Percentiles rank a stretch among this genome's conserved stretches.
phyloP scores from a whole-genome alignment of 2,329 filamentous ascomycete species.

The Fusarium brevicatenulatum region DNA sequence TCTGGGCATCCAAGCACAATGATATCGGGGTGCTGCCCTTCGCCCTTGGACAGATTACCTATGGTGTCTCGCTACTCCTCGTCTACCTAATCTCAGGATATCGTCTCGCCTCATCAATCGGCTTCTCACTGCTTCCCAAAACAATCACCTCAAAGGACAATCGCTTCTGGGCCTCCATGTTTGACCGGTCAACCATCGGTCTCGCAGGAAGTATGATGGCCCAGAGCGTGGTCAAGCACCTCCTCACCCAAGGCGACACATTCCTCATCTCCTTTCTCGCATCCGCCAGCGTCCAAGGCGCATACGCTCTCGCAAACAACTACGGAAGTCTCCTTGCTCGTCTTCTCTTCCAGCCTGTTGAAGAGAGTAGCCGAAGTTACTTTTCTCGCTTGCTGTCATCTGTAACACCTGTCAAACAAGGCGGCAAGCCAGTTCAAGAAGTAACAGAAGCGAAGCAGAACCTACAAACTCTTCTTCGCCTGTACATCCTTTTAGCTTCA shows the following conservation, averaged over 20 bases:
- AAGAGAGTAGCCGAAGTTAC: constrained; percentile 90
- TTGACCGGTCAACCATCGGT: constrained; percentile 75
- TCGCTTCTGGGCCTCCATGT: constrained; percentile 66
- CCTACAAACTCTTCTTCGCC: constrained; percentile 71
- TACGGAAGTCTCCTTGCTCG: constrained; percentile 91
- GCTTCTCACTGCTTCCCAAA: constrained; percentile 75
- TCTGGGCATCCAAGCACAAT: constrained; percentile 65
- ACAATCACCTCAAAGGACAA: constrained; percentile 44
- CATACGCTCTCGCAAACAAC: constrained; percentile 93
- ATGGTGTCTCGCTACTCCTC: constrained; percentile 73
- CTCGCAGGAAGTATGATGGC: constrained; percentile 85
- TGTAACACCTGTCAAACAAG: constrained; percentile 27
- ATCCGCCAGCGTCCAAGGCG: constrained; percentile 82
- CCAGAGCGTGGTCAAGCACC: constrained; percentile 89
- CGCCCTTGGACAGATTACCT: constrained; percentile 84
- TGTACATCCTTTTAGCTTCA: constrained; percentile 80
- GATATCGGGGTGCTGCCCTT: constrained; percentile 86
- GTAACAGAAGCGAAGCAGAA: constrained; percentile 59
- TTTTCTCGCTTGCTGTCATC: constrained; percentile 80
- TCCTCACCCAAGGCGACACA: constrained; percentile 94
- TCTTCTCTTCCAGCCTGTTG: constrained; percentile 91
- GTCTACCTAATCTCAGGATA: constrained; percentile 76
- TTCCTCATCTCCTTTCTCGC: constrained; percentile 85
- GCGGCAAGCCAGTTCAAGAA: constrained; percentile 40
- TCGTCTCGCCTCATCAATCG: constrained; percentile 62